Evolutionary conservation across 495 filamentous ascomycete species (phyloP).

Genomic region (Penicillium robsamsonii): DNA sequence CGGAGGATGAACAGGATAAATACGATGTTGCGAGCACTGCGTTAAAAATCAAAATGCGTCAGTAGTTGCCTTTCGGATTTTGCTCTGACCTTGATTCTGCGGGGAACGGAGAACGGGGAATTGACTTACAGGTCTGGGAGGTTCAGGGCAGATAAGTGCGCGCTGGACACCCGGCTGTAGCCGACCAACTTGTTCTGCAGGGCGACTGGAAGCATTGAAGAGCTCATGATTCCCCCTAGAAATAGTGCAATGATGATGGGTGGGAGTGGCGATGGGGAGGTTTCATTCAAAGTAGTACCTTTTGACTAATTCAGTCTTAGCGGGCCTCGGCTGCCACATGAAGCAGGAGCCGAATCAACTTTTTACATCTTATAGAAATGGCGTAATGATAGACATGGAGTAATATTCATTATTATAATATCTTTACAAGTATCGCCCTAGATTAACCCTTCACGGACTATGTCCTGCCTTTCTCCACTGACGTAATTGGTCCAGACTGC

Average conservation of each 20-base stretch:
- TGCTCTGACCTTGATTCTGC: constrained; percentile 5
- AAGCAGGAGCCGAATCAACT: not conserved
- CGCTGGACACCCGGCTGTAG: constrained; percentile 50
- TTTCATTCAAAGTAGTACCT: constrained; percentile 2
- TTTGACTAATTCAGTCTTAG: constrained; percentile 5
- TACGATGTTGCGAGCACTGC: constrained; percentile 74
- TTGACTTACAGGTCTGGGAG: constrained; percentile 71
- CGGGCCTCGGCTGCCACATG: constrained; percentile 30
- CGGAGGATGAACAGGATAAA: constrained; percentile 89
- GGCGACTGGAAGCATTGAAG: constrained; percentile 37
- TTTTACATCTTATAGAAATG: not conserved
- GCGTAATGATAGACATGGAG: not conserved
- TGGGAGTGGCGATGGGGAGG: constrained; percentile 12
- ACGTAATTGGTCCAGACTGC: constrained; percentile 5
- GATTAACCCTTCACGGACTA: not conserved
- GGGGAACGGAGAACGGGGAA: constrained; percentile 13
- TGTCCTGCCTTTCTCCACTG: not conserved
- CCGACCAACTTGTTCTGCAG: constrained; percentile 46
- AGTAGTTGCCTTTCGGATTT: constrained; percentile 12
- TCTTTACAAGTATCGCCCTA: not conserved
- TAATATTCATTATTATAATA: not conserved
- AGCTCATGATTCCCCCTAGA: constrained; percentile 32
- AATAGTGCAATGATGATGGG: constrained; percentile 19
- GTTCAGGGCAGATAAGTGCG: constrained; percentile 64
- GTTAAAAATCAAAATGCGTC: constrained; percentile 2